Evolutionary conservation across 2,329 filamentous ascomycete species (phyloP).

Genomic region (Ramichloridium luteum): DNA sequence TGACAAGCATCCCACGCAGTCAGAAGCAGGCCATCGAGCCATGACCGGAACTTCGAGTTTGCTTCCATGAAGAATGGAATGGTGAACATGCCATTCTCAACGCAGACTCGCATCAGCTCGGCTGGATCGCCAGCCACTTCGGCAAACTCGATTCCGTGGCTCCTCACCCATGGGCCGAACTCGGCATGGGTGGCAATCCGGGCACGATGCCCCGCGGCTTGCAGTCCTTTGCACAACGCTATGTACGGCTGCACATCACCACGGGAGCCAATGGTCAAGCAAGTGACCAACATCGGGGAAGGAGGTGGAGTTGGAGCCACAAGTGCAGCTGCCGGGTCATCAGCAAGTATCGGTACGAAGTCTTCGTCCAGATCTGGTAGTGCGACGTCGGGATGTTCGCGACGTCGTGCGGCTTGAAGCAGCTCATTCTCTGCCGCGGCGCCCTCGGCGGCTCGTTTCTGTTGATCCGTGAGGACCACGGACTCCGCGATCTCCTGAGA

Average conservation of each 20-base stretch:
- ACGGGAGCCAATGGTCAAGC: slow-evolving; percentile 86
- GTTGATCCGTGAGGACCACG: slow-evolving; percentile 48
- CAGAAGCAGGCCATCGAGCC: slow-evolving; percentile 77
- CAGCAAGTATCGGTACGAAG: slow-evolving; percentile 68
- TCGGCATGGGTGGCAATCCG: slow-evolving; percentile 86
- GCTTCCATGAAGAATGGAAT: slow-evolving; percentile 81
- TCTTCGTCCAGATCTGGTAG: slow-evolving; percentile 30
- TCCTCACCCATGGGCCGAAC: slow-evolving; percentile 77
- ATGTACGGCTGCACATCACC: slow-evolving; percentile 98
- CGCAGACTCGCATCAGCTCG: slow-evolving; percentile 90
- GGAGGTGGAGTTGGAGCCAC: slow-evolving; percentile 43
- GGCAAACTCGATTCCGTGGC: slow-evolving; percentile 88
- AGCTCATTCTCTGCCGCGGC: slow-evolving; percentile 71
- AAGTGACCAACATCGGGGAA: slow-evolving; percentile 78
- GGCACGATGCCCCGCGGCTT: slow-evolving; percentile 75
- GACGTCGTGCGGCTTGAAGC: slow-evolving; percentile 59
- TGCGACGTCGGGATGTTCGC: slow-evolving; percentile 3
- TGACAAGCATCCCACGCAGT: slow-evolving; percentile 78
- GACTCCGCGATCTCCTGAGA: slow-evolving; percentile 60
- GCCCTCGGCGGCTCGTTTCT: slow-evolving; percentile 57
- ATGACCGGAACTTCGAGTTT: slow-evolving; percentile 77
- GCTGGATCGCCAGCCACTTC: slow-evolving; percentile 82
- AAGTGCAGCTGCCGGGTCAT: slow-evolving; percentile 77
- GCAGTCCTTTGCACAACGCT: slow-evolving; percentile 78
- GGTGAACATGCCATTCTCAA: slow-evolving; percentile 95